phyloP scores from a whole-genome alignment of 352 stramenopile genomes.

The Globisporangium takayamanum region DNA sequence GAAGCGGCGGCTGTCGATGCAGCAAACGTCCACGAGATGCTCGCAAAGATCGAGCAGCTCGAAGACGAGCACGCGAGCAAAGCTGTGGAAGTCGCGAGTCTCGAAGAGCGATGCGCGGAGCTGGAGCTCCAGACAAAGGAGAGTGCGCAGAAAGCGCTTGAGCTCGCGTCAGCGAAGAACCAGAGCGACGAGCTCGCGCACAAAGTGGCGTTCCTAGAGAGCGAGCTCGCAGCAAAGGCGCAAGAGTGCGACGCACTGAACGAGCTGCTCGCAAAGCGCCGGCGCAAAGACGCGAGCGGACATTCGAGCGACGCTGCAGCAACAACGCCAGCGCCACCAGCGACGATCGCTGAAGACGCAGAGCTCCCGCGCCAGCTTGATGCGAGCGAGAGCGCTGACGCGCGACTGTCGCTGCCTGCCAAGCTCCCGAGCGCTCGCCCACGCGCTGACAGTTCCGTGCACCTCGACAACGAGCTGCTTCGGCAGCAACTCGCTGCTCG shows the following conservation, averaged over 20 bases:
- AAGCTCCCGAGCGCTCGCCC: too few relatives aligned
- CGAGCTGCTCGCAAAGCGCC: conserved; percentile 19
- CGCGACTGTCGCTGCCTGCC: background rate
- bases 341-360: conserved; percentile 5
- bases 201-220: conserved; percentile 44
- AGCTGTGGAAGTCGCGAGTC: conserved; percentile 32
- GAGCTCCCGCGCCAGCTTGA: background rate
- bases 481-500: conserved; percentile 48
- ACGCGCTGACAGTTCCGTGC: conserved; percentile 13
- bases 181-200: conserved; percentile 45
- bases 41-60: conserved; percentile 43
- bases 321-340: background rate
- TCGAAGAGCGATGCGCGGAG: conserved; percentile 53
- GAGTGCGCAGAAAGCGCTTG: conserved; percentile 32
- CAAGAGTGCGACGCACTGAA: conserved; percentile 47
- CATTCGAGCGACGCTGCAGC: background rate
- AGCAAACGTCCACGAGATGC: conserved; percentile 26
- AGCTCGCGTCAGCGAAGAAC: conserved; percentile 29
- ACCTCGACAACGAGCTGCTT: conserved; percentile 46
- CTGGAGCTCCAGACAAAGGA: conserved; percentile 34
- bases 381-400: background rate
- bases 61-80: conserved; percentile 62
- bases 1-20: background rate
- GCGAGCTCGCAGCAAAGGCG: conserved; percentile 38
- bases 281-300: conserved; percentile 5